Percentiles rank a stretch among this genome's conserved stretches.
phyloP scores from a whole-genome alignment of 1,139 yeast species.

The Magnusiomyces tetraspermus region DNA sequence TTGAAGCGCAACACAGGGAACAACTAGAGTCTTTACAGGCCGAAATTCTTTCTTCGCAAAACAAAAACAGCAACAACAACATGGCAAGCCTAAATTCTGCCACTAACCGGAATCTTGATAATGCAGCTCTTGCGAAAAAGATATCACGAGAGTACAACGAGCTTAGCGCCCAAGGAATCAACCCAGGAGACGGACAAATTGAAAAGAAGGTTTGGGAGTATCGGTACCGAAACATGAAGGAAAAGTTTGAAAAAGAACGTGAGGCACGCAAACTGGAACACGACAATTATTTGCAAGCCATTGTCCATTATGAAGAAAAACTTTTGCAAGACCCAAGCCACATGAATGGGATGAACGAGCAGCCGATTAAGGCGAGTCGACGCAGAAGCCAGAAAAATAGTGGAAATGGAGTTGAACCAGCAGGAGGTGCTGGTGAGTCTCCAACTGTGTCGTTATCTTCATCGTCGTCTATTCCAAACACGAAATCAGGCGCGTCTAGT shows the following conservation, averaged over 20 bases:
- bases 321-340: not conserved
- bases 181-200: constrained; percentile 5
- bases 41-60: not conserved
- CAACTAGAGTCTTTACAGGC: not conserved
- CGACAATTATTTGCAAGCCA: constrained; percentile 16
- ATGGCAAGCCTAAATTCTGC: not conserved
- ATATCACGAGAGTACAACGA: not conserved
- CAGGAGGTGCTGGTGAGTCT: no score
- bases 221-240: constrained; percentile 20
- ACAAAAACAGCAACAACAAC: not conserved
- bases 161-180: not conserved
- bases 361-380: no score
- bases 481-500: no score
- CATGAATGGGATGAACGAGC: no score
- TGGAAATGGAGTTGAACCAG: no score
- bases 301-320: constrained; percentile 15
- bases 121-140: not conserved
- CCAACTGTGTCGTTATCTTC: no score
- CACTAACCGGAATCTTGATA: not conserved
- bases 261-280: constrained; percentile 18
- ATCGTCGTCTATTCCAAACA: no score
- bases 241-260: constrained; percentile 17
- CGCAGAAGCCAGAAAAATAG: no score
- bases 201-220: constrained; percentile 13
- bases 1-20: not conserved